Conservation (phyloP, 129 eudicot genomes). For the Mikania micrantha region DNA sequence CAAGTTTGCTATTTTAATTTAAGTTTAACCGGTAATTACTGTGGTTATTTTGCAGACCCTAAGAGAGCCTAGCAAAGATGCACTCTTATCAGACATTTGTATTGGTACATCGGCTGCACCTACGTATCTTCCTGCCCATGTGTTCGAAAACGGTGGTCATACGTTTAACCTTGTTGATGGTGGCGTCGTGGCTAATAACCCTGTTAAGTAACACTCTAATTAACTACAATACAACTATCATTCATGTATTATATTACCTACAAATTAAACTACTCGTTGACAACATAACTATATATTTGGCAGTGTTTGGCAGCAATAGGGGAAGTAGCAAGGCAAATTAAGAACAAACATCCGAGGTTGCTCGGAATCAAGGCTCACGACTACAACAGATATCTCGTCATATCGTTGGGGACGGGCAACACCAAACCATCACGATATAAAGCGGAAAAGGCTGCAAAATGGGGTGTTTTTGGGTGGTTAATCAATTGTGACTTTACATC, state of each 20-base stretch:
- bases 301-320: constrained; percentile 58
- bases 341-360: constrained; percentile 30
- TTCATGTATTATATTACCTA: no score
- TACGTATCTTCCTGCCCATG: constrained; percentile 24
- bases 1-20: no score
- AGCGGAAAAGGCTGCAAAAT: constrained; percentile 41
- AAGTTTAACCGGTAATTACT: no score
- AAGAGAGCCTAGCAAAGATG: constrained; percentile 19
- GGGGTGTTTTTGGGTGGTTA: constrained; percentile 63
- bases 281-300: no score
- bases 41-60: no score
- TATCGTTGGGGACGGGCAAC: constrained; percentile 57
- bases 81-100: constrained; percentile 24
- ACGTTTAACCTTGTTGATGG: constrained; percentile 33
- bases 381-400: constrained; percentile 22
- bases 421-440: constrained; percentile 29
- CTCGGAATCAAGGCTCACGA: constrained; percentile 31
- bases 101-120: constrained; percentile 33
- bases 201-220: constrained; percentile 7
- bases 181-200: constrained; percentile 30
- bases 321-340: constrained; percentile 44
- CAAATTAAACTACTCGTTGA: no score
- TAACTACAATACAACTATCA: neutral
- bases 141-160: constrained; percentile 7
- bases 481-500: constrained; percentile 11